Conservation (phyloP, 352 stramenopile species). For the Phytophthora idaei region DNA sequence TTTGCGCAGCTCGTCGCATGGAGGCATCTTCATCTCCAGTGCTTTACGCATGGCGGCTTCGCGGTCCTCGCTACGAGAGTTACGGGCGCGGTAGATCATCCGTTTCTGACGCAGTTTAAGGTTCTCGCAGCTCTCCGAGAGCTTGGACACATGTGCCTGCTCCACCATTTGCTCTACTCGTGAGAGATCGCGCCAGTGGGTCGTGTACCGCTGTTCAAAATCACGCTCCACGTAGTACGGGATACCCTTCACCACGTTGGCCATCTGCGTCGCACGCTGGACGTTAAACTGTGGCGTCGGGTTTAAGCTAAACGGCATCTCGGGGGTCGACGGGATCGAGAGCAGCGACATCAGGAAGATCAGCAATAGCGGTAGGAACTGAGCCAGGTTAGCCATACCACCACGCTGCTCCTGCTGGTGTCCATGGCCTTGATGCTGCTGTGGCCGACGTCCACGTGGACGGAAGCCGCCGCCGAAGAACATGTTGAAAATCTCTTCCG, state of each 20-base stretch:
- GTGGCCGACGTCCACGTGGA: slow-evolving; percentile 51
- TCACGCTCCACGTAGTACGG: slow-evolving; percentile 88
- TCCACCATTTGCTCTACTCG: slow-evolving; percentile 89
- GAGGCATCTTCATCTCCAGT: slow-evolving; percentile 84
- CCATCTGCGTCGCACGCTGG: slow-evolving; percentile 78
- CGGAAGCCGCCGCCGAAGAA: slow-evolving; percentile 89
- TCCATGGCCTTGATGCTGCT: slow-evolving; percentile 42
- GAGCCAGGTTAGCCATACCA: slow-evolving; percentile 60
- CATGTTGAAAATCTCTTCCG: slow-evolving; percentile 93
- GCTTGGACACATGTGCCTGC: slow-evolving; percentile 71
- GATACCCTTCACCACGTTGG: slow-evolving; percentile 84
- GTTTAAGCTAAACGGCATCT: slow-evolving; percentile 86
- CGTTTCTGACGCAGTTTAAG: slow-evolving; percentile 86
- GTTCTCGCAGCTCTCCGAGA: slow-evolving; percentile 83
- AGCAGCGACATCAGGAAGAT: slow-evolving; percentile 87
- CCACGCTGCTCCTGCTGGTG: slow-evolving; percentile 48
- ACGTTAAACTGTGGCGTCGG: slow-evolving; percentile 79
- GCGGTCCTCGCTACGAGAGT: slow-evolving; percentile 74
- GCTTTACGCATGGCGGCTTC: slow-evolving; percentile 80
- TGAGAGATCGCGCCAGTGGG: slow-evolving; percentile 82
- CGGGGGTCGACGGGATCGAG: slow-evolving; percentile 70
- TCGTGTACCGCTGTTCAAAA: slow-evolving; percentile 89
- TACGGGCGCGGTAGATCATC: slow-evolving; percentile 87
- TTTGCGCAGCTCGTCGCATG: slow-evolving; percentile 79
- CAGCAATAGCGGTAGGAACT: slow-evolving; percentile 86